Conservation (phyloP, 345 rosid species). For the Citrus maxima region DNA sequence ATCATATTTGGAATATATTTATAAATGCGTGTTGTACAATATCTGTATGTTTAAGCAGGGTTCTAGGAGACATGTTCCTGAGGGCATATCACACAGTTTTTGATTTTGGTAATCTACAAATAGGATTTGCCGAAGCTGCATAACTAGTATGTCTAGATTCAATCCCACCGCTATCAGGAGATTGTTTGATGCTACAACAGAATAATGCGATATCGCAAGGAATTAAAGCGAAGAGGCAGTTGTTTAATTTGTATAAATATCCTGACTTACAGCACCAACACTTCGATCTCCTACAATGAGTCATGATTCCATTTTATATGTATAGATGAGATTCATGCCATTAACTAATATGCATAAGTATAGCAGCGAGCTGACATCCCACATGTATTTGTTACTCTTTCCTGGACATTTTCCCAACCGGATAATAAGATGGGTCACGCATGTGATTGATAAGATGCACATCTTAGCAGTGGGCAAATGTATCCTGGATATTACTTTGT, state of each 20-base stretch:
- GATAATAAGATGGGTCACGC: too few relatives aligned
- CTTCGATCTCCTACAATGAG: background rate
- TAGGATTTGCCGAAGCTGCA: slow-evolving; percentile 56
- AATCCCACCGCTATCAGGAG: background rate
- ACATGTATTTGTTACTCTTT: too few relatives aligned
- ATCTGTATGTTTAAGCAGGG: slow-evolving; percentile 29
- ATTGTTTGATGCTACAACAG: background rate
- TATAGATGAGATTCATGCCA: background rate
- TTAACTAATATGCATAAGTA: background rate
- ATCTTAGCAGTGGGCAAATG: too few relatives aligned
- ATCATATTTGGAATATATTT: background rate
- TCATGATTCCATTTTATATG: background rate
- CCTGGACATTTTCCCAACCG: too few relatives aligned
- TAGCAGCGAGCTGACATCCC: background rate
- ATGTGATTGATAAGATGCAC: too few relatives aligned
- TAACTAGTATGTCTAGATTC: background rate
- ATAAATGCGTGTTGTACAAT: background rate
- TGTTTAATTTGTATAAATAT: background rate
- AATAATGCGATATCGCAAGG: background rate
- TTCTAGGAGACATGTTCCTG: slow-evolving; percentile 53
- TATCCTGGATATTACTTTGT: too few relatives aligned
- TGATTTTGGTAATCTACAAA: slow-evolving; percentile 43
- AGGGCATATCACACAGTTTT: slow-evolving; percentile 59
- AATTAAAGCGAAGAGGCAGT: background rate
- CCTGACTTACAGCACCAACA: background rate